phyloP scores from a whole-genome alignment of 495 filamentous ascomycete species.

The Tuber melanosporum region DNA sequence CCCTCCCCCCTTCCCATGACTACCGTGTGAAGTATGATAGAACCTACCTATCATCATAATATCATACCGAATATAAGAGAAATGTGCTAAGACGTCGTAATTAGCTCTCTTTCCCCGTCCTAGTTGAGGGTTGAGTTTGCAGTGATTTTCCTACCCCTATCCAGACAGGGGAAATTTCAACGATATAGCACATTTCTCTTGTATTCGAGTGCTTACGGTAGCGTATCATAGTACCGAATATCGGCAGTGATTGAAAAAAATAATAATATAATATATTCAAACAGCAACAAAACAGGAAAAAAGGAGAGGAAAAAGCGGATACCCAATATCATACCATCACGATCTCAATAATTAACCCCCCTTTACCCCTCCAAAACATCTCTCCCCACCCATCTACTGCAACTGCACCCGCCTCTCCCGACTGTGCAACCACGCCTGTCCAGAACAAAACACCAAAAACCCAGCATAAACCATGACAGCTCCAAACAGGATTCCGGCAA shows the following conservation, averaged over 20 bases:
- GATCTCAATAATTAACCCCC: not conserved
- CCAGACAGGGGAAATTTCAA: too few relatives aligned
- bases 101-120: too few relatives aligned
- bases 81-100: too few relatives aligned
- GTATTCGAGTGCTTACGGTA: too few relatives aligned
- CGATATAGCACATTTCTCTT: too few relatives aligned
- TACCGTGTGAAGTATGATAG: too few relatives aligned
- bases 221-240: not conserved
- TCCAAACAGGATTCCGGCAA: constrained; percentile 32
- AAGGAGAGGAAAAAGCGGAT: not conserved
- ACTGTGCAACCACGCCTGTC: constrained; percentile 38
- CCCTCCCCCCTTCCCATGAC: not conserved
- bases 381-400: constrained; percentile 14
- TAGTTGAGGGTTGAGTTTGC: too few relatives aligned
- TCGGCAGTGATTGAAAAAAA: not conserved
- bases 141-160: too few relatives aligned
- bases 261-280: not conserved
- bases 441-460: constrained; percentile 37
- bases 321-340: not conserved
- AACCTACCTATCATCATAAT: too few relatives aligned
- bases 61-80: too few relatives aligned
- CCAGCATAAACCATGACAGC: constrained; percentile 37
- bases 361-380: not conserved
- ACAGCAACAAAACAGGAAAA: not conserved
- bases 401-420: constrained; percentile 32